Percentiles rank a stretch among this genome's conserved stretches.
Evolutionary conservation across 2,329 filamentous ascomycete genomes (phyloP).

Genomic region (Alternaria brassicae): DNA sequence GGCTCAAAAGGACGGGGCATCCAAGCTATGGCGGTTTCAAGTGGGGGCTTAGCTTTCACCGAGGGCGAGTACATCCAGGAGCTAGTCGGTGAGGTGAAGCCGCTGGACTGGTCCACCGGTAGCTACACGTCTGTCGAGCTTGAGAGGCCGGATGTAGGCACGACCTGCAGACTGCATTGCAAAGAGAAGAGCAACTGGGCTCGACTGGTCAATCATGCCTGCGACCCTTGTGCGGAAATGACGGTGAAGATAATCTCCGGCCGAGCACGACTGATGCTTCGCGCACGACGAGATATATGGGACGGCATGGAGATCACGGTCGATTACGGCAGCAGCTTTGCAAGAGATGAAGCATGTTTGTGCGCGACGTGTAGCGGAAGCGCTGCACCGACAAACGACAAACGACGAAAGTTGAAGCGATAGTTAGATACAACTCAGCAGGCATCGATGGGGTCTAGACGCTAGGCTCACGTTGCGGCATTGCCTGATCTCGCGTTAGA

Average conservation of each 20-base stretch:
- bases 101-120: not conserved
- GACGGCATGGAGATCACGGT: constrained; percentile 1
- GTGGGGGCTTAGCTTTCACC: constrained; percentile 3
- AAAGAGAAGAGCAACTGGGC: constrained; percentile 3
- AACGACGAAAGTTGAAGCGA: not conserved
- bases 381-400: not conserved
- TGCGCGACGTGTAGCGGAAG: not conserved
- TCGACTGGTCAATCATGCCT: constrained; percentile 1
- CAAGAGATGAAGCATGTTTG: not conserved
- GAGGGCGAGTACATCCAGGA: constrained; percentile 4
- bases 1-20: not conserved
- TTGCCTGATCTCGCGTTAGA: not conserved
- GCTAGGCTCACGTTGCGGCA: not conserved
- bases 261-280: constrained; percentile 1
- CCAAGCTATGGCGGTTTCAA: not conserved
- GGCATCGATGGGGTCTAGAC: not conserved
- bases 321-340: not conserved
- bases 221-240: not conserved
- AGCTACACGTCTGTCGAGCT: not conserved
- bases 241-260: not conserved
- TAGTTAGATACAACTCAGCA: not conserved
- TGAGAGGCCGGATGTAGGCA: not conserved
- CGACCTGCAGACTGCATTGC: not conserved
- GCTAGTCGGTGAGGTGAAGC: constrained; percentile 8
- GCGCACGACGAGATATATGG: not conserved